Evolutionary conservation across 371 early-diverging fungal species (phyloP).

Genomic region (Parasitella parasitica): DNA sequence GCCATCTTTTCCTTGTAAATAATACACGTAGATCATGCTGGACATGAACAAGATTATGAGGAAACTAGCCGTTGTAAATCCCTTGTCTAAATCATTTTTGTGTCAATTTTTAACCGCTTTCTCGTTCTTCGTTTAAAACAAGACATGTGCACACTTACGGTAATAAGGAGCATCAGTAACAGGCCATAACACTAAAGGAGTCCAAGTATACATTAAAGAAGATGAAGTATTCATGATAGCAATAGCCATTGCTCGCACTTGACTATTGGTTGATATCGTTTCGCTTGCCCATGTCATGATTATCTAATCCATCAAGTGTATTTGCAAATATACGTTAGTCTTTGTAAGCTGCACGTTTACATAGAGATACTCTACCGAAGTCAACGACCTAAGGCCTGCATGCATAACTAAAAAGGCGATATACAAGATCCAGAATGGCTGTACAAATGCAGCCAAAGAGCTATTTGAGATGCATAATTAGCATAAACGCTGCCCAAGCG

Average conservation of each 20-base stretch:
- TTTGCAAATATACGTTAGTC: no score
- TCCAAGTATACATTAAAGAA: constrained; percentile 38
- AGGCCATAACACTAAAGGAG: constrained; percentile 49
- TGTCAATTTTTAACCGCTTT: no score
- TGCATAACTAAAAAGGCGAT: constrained; percentile 37
- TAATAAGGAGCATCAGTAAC: constrained; percentile 49
- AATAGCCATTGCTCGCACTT: constrained; percentile 46
- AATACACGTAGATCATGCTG: constrained; percentile 15
- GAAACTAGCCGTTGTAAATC: constrained; percentile 22
- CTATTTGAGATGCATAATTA: constrained; percentile 1
- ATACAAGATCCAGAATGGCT: constrained; percentile 45
- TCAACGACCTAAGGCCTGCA: constrained; percentile 35
- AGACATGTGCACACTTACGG: constrained; percentile 21
- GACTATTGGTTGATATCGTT: constrained; percentile 32
- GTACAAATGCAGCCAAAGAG: constrained; percentile 40
- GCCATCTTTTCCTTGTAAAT: constrained; percentile 11
- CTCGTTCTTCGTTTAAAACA: no score
- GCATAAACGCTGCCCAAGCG: no score
- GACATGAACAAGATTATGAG: constrained; percentile 20
- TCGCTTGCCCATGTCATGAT: constrained; percentile 57
- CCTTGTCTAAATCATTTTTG: constrained; percentile 20
- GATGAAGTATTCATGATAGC: constrained; percentile 48
- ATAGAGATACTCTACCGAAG: constrained; percentile 28
- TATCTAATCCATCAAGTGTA: constrained; percentile 36
- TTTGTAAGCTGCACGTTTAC: background rate